Percentiles rank a stretch among this genome's conserved stretches.
phyloP scores from a whole-genome alignment of 208 protist species.

The Acanthamoeba sp. region DNA sequence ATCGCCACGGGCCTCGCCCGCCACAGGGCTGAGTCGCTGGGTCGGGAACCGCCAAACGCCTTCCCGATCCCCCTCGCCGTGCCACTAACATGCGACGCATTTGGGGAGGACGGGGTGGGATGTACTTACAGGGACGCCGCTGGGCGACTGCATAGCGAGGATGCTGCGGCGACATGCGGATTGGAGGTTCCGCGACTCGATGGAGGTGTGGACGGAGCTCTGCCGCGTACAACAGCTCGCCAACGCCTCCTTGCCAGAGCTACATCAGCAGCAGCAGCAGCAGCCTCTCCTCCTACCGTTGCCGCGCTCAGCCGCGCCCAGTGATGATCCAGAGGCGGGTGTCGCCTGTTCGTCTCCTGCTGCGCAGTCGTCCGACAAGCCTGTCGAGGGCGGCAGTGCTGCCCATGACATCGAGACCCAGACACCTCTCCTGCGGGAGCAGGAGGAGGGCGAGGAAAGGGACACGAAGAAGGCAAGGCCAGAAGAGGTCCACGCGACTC shows the following conservation, averaged over 20 bases:
- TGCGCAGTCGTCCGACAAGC: no score
- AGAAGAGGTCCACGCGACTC: no score
- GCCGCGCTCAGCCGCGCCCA: background rate
- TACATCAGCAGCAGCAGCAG: background rate
- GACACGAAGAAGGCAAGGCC: no score
- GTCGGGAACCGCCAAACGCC: background rate
- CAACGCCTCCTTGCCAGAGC: background rate
- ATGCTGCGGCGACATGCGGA: background rate
- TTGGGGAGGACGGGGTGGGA: no score
- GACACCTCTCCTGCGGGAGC: no score
- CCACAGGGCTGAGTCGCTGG: background rate
- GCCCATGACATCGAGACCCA: no score
- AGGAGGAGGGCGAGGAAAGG: no score
- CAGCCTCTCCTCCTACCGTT: background rate
- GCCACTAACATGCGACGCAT: no score
- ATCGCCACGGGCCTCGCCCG: constrained; percentile 10
- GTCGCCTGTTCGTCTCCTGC: no score
- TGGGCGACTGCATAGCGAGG: constrained; percentile 3
- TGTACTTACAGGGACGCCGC: background rate
- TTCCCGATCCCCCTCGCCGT: no score
- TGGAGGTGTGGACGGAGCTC: constrained; percentile 41
- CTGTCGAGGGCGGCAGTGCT: no score
- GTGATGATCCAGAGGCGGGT: background rate
- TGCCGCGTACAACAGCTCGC: background rate
- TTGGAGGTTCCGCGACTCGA: constrained; percentile 21